These are phyloP conservation scores for Solanum corneliomulleri DNA, from an alignment of 257 asterid species.

Conservation along the genomic window DNA sequence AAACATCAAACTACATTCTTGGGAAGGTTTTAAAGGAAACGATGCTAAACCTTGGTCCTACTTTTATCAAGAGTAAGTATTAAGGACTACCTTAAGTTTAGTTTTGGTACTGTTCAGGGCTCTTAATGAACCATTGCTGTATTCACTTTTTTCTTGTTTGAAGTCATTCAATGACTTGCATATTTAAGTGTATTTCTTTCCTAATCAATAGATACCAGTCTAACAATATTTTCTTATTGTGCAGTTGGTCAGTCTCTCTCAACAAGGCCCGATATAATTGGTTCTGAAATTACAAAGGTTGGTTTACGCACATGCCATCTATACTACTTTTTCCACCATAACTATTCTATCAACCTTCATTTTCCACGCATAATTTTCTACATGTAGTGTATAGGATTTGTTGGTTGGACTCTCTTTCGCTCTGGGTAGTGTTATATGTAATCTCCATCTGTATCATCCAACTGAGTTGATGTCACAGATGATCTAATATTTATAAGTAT, in stretches of 20 bases:
- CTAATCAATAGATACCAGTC: constrained; percentile 1
- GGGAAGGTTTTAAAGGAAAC: constrained; percentile 80
- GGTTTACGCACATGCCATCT: constrained; percentile 1
- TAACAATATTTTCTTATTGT: constrained; percentile 8
- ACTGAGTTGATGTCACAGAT: neutral
- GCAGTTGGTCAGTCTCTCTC: constrained; percentile 98
- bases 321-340: neutral
- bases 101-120: neutral
- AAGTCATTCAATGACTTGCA: neutral
- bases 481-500: neutral
- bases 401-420: neutral
- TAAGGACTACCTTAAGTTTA: neutral
- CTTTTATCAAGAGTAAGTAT: constrained; percentile 79
- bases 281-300: constrained; percentile 78
- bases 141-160: neutral
- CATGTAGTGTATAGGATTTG: neutral
- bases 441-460: neutral
- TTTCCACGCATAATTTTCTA: neutral
- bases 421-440: neutral
- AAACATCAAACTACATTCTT: constrained; percentile 39
- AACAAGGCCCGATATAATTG: constrained; percentile 90
- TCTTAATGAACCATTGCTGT: neutral
- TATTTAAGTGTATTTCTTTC: neutral
- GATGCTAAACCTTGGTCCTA: constrained; percentile 84
- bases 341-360: neutral